Conservation (phyloP, 805 yeast genomes). For the Candida ipomoeae region DNA sequence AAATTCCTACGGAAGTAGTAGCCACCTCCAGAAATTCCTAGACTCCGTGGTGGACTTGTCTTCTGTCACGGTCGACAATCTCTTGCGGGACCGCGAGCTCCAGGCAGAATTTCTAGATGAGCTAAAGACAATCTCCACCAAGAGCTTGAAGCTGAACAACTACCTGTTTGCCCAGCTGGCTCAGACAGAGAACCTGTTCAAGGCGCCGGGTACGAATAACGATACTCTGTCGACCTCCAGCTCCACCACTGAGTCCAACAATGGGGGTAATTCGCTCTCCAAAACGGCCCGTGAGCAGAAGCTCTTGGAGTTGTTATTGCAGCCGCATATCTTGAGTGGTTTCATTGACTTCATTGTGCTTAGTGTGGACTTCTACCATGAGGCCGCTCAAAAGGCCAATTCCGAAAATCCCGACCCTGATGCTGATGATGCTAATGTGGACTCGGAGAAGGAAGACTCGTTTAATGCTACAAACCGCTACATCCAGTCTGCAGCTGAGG, state of each 20-base stretch:
- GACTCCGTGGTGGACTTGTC: constrained; percentile 34
- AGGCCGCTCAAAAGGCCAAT: constrained; percentile 21
- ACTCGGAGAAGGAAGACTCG: background rate
- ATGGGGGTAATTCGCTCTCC: constrained; percentile 16
- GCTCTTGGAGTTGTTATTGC: constrained; percentile 72
- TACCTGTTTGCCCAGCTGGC: constrained; percentile 26
- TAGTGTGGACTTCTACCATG: constrained; percentile 44
- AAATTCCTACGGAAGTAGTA: constrained; percentile 33
- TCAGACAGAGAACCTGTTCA: constrained; percentile 8
- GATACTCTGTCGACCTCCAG: constrained; percentile 35
- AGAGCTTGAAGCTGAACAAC: constrained; percentile 31
- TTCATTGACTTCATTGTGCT: constrained; percentile 63
- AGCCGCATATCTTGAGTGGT: constrained; percentile 66
- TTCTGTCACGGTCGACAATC: constrained; percentile 29
- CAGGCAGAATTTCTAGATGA: constrained; percentile 39
- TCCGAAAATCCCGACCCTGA: constrained; percentile 10
- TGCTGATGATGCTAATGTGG: background rate
- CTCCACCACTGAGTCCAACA: constrained; percentile 26
- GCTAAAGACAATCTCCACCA: constrained; percentile 19
- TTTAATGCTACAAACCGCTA: constrained; percentile 23
- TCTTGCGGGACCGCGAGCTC: constrained; percentile 29
- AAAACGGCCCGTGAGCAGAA: constrained; percentile 44
- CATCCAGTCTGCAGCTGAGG: constrained; percentile 38
- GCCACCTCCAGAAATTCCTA: constrained; percentile 38
- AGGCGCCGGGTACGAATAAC: constrained; percentile 12